Evolutionary conservation across 805 yeast species (phyloP), one percentile per base, ranked within the genome.

Genomic region (Yarrowia sp.): DNA sequence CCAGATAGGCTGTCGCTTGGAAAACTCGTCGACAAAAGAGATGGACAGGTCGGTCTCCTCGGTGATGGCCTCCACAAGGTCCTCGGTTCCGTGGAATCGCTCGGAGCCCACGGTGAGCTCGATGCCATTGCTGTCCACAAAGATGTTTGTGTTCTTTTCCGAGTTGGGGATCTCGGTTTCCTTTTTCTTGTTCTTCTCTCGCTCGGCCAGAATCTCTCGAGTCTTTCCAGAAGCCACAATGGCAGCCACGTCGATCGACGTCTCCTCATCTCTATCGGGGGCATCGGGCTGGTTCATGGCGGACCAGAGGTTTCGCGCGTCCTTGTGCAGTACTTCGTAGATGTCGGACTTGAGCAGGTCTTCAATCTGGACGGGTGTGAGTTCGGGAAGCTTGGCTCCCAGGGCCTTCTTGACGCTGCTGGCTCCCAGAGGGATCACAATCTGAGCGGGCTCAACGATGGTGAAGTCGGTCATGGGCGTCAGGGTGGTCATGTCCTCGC

Each of bases 161-260:
- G 83, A 79, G 76, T 93, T 92, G 61, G 77, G 68, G 45, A 48
- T 48, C 68, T 70, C 63, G 65, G 71, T 55, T 67, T 71, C 70
- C 70, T 77, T 69, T 73, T 76, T 67, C 71, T 80, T 79, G 65
- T 79, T 78, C 69, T 77, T 79, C 70, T 86, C 88, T 67, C 89
- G 80, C 72, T 84, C 86, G 68, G 84, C 90, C 64, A 89, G 74
- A 43, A 88, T 80, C 74, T 89, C 92, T 61, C 89, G 80, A 1
- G 92, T 84, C 67, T 87, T 84, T 13, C 86, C 91, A 67, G 90
- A 86, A 1, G 95, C 84, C 11, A 92, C 95, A 69, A 92, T 85
- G 44, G 92, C 90, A 1, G 97, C 97, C 57, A 93, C 92, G 74
- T 93, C 97, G 42, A 91, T 81, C 3, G 86, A 84, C 63, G 91